Evolutionary conservation across 306 rosid species (phyloP), one percentile per base, ranked within the genome.

Genomic region (Arachis hypogaea): DNA sequence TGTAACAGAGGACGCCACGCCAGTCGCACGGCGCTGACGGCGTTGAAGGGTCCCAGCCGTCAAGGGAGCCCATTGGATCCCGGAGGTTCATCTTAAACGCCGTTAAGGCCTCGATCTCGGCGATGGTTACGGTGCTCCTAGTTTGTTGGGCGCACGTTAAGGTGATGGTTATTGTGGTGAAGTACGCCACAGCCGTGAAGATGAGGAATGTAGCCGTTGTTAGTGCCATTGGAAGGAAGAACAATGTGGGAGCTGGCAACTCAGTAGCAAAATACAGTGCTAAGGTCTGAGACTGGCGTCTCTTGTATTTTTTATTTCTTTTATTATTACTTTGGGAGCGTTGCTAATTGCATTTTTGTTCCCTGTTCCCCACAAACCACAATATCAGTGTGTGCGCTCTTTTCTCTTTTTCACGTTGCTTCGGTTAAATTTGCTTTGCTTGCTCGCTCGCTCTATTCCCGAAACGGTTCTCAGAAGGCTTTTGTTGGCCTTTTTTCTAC

Each of bases 21-120:
- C 93, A 92, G 81, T 92, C 97, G 61, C 93, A 88, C 18, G 93
- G 97, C 9, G 97, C 92, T 2, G 85, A 75, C 0, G 90, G 82
- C 5, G 90, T 78, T 71, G 93, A 66, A 0, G 93, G 50, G 59
- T 83, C 87, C 97, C 93, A 92, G 3, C 81, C 74, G 63, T 82
- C 85, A 9, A 92, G 56, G 16, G 84, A 78, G 41, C 90, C 91
- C 0, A 88, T 85, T 0, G 96, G 97, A 72, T 92, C 96, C 12
- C 74, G 75, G 61, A 92, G 88, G 61, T 5, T 66, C 30, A 18
- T 65, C 82, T 82, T 92, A 80, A 89, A 92, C 7, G 83, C 33
- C 8, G 72, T 81, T 22, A 92, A 59, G 10, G 97, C 93, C 75
- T 75, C 42, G 71, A 85, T 88, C 71, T 92, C 93, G 1, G 69